phyloP scores from a whole-genome alignment of 805 yeast species.

The Candida taoyuanica region DNA sequence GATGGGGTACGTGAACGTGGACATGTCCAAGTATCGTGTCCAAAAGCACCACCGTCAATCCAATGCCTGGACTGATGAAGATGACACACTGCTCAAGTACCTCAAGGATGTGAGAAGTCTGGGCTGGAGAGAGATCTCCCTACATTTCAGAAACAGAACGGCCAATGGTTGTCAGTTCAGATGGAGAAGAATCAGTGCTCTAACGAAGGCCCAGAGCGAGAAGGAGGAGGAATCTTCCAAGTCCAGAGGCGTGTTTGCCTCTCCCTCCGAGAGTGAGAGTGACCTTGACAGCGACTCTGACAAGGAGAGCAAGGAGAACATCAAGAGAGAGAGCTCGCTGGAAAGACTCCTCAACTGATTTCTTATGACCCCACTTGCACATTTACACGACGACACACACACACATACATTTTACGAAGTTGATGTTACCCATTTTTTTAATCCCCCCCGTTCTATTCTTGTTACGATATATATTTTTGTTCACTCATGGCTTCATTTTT shows the following conservation, averaged over 20 bases:
- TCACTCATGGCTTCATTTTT: background rate
- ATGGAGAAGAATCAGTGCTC: slow-evolving; percentile 50
- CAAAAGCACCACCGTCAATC: slow-evolving; percentile 23
- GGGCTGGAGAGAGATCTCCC: slow-evolving; percentile 74
- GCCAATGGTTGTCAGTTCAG: slow-evolving; percentile 76
- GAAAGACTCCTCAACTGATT: slow-evolving; percentile 1
- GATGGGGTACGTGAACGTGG: background rate
- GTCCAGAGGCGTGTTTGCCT: slow-evolving; percentile 1
- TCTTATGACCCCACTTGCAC: background rate
- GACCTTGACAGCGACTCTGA: background rate
- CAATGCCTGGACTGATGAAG: slow-evolving; percentile 60
- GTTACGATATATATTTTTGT: background rate
- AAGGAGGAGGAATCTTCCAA: slow-evolving; percentile 3
- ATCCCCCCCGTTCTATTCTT: too few relatives aligned
- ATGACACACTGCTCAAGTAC: slow-evolving; percentile 53
- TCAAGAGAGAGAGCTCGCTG: slow-evolving; percentile 1
- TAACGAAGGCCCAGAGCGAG: slow-evolving; percentile 10
- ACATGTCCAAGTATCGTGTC: slow-evolving; percentile 8
- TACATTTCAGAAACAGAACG: slow-evolving; percentile 62
- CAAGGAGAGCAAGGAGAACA: background rate
- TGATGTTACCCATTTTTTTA: background rate
- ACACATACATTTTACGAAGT: background rate
- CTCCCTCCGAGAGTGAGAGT: slow-evolving; percentile 1
- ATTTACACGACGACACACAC: background rate
- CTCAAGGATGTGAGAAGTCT: slow-evolving; percentile 63